Conservation (phyloP, 2,329 filamentous ascomycete genomes). For the Aureobasidium leucospermi region DNA sequence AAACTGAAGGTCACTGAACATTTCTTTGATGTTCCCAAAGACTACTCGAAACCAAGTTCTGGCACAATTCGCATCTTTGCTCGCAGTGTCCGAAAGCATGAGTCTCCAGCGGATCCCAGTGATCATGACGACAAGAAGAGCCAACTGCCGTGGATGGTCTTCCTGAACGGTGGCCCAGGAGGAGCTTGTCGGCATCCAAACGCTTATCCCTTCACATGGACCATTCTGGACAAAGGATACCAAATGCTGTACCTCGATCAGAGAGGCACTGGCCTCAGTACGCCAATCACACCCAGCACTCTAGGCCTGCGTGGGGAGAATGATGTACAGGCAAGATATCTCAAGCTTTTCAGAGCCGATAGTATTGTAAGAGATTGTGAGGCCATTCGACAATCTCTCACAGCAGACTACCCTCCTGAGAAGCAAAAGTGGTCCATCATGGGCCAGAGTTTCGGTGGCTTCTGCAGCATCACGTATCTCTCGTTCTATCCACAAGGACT, state of each 20-base stretch:
- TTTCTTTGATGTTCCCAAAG: conserved; percentile 78
- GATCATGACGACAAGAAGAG: conserved; percentile 38
- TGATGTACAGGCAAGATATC: conserved; percentile 67
- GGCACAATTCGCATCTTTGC: conserved; percentile 69
- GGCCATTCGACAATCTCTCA: conserved; percentile 70
- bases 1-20: conserved; percentile 71
- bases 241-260: conserved; percentile 83
- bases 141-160: conserved; percentile 57
- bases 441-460: conserved; percentile 89
- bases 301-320: conserved; percentile 57
- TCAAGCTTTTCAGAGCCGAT: conserved; percentile 81
- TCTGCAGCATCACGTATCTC: conserved; percentile 76
- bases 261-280: conserved; percentile 79
- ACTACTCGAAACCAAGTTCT: conserved; percentile 56
- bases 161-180: conserved; percentile 80
- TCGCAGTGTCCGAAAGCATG: conserved; percentile 61
- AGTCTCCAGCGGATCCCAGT: conserved; percentile 49
- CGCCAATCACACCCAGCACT: conserved; percentile 66
- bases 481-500: conserved; percentile 71
- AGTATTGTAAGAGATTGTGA: conserved; percentile 86
- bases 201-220: conserved; percentile 61
- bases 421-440: conserved; percentile 77
- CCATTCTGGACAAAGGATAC: conserved; percentile 71
- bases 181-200: conserved; percentile 70
- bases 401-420: conserved; percentile 55